Conservation (phyloP, 768 basidiomycete species). For the Boletellus emodensis region DNA sequence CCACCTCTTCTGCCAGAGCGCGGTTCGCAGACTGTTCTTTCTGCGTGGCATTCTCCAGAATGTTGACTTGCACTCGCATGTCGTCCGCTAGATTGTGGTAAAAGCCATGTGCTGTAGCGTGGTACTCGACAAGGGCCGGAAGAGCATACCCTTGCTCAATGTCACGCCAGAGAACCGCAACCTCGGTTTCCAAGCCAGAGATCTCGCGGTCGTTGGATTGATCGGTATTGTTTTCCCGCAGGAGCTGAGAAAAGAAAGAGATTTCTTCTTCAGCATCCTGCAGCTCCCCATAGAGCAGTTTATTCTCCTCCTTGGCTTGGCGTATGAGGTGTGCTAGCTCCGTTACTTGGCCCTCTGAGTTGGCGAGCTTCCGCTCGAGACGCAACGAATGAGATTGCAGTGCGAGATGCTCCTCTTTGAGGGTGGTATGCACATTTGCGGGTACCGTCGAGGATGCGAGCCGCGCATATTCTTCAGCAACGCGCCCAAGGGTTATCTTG, state of each 20-base stretch:
- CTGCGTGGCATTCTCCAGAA: conserved; percentile 5
- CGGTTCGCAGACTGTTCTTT: conserved; percentile 18
- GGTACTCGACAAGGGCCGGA: conserved; percentile 11
- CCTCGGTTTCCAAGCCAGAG: conserved; percentile 16
- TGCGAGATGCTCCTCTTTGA: conserved; percentile 39
- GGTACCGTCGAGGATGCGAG: conserved; percentile 45
- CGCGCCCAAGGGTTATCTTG: conserved; percentile 40
- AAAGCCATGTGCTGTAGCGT: conserved; percentile 30
- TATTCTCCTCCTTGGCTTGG: conserved; percentile 50
- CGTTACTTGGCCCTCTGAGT: conserved; percentile 61
- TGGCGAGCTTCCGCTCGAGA: conserved; percentile 64
- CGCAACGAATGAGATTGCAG: conserved; percentile 45
- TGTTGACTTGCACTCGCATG: conserved; percentile 21
- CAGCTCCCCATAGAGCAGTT: conserved; percentile 32
- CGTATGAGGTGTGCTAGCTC: conserved; percentile 64
- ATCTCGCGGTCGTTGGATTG: background rate
- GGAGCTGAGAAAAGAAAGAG: conserved; percentile 9
- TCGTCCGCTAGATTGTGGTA: conserved; percentile 37
- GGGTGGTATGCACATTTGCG: conserved; percentile 30
- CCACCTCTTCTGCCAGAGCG: conserved; percentile 34
- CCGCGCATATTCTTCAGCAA: conserved; percentile 53
- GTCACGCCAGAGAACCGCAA: conserved; percentile 15
- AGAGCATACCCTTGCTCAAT: conserved; percentile 10
- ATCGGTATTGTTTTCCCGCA: conserved; percentile 7
- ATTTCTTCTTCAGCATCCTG: conserved; percentile 17